These are phyloP conservation scores for Colletotrichum echinochloae DNA, from an alignment of 2,329 filamentous ascomycete genomes.

Conservation along the genomic window DNA sequence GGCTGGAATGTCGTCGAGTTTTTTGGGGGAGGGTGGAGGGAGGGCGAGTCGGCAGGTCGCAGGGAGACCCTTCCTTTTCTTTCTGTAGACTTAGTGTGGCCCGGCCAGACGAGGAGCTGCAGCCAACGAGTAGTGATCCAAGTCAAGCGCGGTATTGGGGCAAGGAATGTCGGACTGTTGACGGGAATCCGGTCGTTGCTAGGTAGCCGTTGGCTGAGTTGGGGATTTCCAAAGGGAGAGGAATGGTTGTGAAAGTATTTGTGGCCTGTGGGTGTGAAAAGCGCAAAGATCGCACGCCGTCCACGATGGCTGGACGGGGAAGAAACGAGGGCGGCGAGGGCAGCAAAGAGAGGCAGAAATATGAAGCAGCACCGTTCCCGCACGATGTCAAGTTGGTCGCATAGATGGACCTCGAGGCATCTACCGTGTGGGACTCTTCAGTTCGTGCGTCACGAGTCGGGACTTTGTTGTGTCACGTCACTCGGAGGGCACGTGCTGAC, in stretches of 20 bases:
- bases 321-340: not conserved
- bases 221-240: not conserved
- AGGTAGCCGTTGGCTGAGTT: not conserved
- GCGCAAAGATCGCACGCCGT: not conserved
- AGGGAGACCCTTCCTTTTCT: slow-evolving; percentile 35
- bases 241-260: not conserved
- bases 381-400: slow-evolving; percentile 26
- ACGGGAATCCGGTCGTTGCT: not conserved
- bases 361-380: slow-evolving; percentile 16
- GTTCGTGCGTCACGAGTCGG: slow-evolving; percentile 39
- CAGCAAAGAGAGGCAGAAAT: not conserved
- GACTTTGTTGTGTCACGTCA: slow-evolving; percentile 33
- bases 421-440: not conserved
- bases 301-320: not conserved
- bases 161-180: slow-evolving; percentile 9
- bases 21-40: slow-evolving; percentile 9
- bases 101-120: slow-evolving; percentile 30
- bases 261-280: not conserved
- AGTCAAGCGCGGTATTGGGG: slow-evolving; percentile 16
- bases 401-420: slow-evolving; percentile 18
- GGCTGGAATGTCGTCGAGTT: slow-evolving; percentile 37
- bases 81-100: slow-evolving; percentile 29
- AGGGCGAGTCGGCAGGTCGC: slow-evolving; percentile 15
- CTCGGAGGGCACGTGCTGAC: slow-evolving; percentile 26
- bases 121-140: slow-evolving; percentile 3